Conservation (phyloP, 1,284 basidiomycete species). For the Prillingera fragicola region DNA sequence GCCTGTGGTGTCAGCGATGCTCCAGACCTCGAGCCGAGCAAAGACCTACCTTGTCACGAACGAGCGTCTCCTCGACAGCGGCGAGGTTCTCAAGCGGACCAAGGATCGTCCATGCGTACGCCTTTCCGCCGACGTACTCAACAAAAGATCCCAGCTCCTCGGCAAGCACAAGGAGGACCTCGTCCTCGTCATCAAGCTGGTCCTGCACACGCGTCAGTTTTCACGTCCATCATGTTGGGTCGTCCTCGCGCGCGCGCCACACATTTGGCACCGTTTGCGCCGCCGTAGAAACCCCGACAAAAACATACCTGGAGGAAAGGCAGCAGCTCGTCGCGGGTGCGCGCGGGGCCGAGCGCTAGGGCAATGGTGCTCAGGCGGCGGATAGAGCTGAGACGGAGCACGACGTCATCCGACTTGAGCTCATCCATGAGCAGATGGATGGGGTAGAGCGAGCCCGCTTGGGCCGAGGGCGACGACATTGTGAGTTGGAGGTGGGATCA, state of each 20-base stretch:
- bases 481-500: constrained; percentile 6
- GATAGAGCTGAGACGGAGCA: constrained; percentile 89
- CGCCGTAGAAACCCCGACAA: neutral
- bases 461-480: constrained; percentile 31
- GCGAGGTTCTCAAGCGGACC: constrained; percentile 94
- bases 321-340: constrained; percentile 91
- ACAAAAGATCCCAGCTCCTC: constrained; percentile 91
- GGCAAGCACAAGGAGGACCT: constrained; percentile 91
- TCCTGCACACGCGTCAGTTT: constrained; percentile 58
- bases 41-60: constrained; percentile 82
- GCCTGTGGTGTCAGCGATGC: constrained; percentile 56
- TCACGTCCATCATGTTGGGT: neutral
- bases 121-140: constrained; percentile 89
- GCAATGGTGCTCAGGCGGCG: constrained; percentile 98
- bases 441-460: constrained; percentile 39
- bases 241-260: neutral
- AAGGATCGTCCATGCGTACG: constrained; percentile 81
- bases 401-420: constrained; percentile 86
- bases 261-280: neutral
- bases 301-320: constrained; percentile 66
- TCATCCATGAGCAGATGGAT: constrained; percentile 57
- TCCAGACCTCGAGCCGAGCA: neutral
- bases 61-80: constrained; percentile 95
- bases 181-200: constrained; percentile 98
- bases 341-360: constrained; percentile 89